Evolutionary conservation across 495 filamentous ascomycete genomes (phyloP), one percentile per base, ranked within the genome.

Genomic region (Penicillium samsonianum): DNA sequence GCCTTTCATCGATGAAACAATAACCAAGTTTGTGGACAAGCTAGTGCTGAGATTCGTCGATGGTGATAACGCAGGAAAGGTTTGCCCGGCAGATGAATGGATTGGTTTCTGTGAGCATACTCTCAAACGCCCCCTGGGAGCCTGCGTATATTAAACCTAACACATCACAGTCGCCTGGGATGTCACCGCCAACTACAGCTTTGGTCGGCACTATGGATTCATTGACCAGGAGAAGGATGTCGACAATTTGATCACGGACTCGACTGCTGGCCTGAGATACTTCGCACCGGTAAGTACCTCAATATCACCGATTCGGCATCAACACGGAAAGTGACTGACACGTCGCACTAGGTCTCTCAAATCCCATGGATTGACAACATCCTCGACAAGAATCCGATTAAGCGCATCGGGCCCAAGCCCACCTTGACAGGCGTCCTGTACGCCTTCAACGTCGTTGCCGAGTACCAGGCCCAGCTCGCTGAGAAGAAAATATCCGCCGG

Each of bases 311-410:
- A 49, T 14, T 30, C 26, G 17, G 28, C 5, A 4, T 11, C 11
- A 14, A 7, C 10, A 11, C 9, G 8, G 11, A 23, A 2, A 38
- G 16, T 33, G 2, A 12, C 22, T 45, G 14, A 22, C 8, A 23
- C 28, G 33, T 22, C 28, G 11, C 12, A 33, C 8, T 42, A 68
- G 62, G 56, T 80, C 30, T 74, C 74, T 17, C 79, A 83, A 67
- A 72, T 78, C 40, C 78, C 79, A 16, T 67, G 72, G 53, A 59
- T 81, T 10, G 80, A 83, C 57, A 59, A 69, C 3, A 16, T 82
- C 30, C 65, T 79, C 16, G 65, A 74, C 47, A 81, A 82, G 49
- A 82, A 82, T 58, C 74, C 75, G 1, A 61, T 83, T 52, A 61
- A 55, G 47, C 61, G 61, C 4, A 56, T 66, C 12, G 64, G 64